These are phyloP conservation scores for Rhizoctonia solani DNA, from an alignment of 1,284 basidiomycete species.

Conservation along the genomic window DNA sequence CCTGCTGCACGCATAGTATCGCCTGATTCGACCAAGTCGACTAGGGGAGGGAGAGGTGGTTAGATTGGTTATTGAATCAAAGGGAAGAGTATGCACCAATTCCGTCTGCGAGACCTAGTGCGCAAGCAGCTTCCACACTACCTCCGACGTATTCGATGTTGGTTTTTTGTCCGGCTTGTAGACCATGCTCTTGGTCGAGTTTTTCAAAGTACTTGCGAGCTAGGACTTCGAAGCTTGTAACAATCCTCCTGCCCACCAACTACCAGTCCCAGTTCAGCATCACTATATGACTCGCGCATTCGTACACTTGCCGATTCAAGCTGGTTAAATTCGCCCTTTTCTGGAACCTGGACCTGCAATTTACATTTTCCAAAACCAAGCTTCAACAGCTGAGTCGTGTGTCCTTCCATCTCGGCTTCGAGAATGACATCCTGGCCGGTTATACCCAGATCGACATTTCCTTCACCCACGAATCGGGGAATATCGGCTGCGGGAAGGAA, in stretches of 20 bases:
- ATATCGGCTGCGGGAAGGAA: conserved; percentile 98
- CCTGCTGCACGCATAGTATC: conserved; percentile 99
- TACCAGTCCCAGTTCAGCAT: no score
- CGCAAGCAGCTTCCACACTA: conserved; percentile 97
- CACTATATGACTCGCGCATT: no score
- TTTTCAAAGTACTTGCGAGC: conserved; percentile 77
- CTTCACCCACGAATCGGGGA: conserved; percentile 97
- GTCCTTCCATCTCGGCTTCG: conserved; percentile 78
- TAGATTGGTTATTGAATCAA: conserved; percentile 44
- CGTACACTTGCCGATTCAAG: no score
- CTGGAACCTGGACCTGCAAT: conserved; percentile 94
- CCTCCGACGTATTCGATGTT: conserved; percentile 96
- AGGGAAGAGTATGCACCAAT: no score
- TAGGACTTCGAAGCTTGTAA: conserved; percentile 92
- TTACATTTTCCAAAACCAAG: conserved; percentile 95
- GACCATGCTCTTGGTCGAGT: conserved; percentile 65
- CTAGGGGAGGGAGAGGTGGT: neutral
- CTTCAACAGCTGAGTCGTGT: conserved; percentile 79
- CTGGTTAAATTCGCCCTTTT: conserved; percentile 68
- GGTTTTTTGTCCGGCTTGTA: conserved; percentile 59
- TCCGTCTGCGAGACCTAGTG: conserved; percentile 94
- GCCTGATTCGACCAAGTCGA: conserved; percentile 76
- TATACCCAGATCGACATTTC: conserved; percentile 89
- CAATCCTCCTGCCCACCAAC: conserved; percentile 88
- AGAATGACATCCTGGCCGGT: conserved; percentile 98